Conservation (phyloP, 441 rosid genomes). For the Lepidium campestre region DNA sequence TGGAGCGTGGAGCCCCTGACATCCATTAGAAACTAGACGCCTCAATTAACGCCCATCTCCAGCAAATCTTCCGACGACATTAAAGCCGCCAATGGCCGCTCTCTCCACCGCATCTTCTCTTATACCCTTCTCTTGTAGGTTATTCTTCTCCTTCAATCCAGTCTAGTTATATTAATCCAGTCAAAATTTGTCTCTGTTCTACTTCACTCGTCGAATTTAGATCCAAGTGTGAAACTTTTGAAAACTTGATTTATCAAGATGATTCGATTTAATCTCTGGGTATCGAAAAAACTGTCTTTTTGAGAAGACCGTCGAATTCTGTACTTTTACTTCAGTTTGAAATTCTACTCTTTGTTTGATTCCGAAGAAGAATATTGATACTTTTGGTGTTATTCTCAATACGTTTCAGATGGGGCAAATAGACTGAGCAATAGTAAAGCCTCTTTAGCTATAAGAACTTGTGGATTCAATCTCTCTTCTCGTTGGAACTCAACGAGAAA, state of each 20-base stretch:
- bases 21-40: constrained; percentile 22
- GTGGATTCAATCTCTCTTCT: constrained; percentile 25
- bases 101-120: constrained; percentile 32
- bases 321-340: neutral
- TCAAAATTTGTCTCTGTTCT: neutral
- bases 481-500: constrained; percentile 6
- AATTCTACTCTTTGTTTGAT: neutral
- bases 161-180: neutral
- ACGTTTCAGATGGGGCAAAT: constrained; percentile 37
- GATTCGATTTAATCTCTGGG: neutral
- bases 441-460: constrained; percentile 26
- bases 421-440: constrained; percentile 26
- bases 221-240: neutral
- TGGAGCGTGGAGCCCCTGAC: constrained; percentile 23
- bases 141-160: neutral
- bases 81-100: constrained; percentile 25
- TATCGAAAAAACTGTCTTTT: neutral
- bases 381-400: constrained; percentile 17
- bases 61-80: neutral
- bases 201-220: neutral
- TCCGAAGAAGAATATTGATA: neutral
- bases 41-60: constrained; percentile 1
- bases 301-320: neutral
- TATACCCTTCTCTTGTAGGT: constrained; percentile 36
- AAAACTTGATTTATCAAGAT: neutral